Base-by-base conservation (phyloP, 2,329 filamentous ascomycete genomes). In the Dactylella cylindrospora region DNA sequence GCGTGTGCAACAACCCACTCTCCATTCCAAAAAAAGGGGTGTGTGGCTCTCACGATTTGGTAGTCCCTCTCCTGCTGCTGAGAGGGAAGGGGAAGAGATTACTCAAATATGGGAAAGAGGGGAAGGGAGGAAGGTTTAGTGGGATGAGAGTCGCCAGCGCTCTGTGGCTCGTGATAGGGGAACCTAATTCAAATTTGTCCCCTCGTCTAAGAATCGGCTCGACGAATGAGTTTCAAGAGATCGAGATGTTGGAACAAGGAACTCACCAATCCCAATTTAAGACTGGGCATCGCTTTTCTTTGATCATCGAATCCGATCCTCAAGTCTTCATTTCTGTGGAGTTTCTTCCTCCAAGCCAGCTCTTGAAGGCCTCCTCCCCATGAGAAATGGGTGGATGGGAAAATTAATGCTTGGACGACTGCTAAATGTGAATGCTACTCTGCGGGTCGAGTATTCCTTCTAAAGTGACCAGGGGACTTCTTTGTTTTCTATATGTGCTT, bases 401-500 rank as follows among this genome's bases (percentile, higher is more conserved):
- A 41, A 36, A 44, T 22, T 22, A 29, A 55, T 22, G 41, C 51
- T 28, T 29, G 20, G 44, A 57, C 43, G 52, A 13, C 36, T 44
- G 44, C 44, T 43, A 57, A n/a, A 47, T 35, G 29, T 25, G 52
- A 57, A 50, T 57, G 52, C 50, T 54, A 54, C 55, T 62, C 41
- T 29, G 54, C 47, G 51, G 23, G 12, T 38, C 41, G 25, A 33
- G 46, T 41, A n/a, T 44, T 31, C 36, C 33, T 49, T 47, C 22
- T 36, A 47, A 54, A 19, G 19, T n/a, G 50, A 49, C 23, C 41
- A 62, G 57, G 55, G 55, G 57, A 50, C 22, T 12, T 47, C 46
- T 31, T 49, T 49, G n/a, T n/a, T n/a, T n/a, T n/a, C n/a, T n/a
- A n/a, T n/a, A n/a, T 54, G 43, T 38, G 57, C 57, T 62, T 62